phyloP scores from a whole-genome alignment of 139 green algal genomes.

The Zygnema circumcarinatum region DNA sequence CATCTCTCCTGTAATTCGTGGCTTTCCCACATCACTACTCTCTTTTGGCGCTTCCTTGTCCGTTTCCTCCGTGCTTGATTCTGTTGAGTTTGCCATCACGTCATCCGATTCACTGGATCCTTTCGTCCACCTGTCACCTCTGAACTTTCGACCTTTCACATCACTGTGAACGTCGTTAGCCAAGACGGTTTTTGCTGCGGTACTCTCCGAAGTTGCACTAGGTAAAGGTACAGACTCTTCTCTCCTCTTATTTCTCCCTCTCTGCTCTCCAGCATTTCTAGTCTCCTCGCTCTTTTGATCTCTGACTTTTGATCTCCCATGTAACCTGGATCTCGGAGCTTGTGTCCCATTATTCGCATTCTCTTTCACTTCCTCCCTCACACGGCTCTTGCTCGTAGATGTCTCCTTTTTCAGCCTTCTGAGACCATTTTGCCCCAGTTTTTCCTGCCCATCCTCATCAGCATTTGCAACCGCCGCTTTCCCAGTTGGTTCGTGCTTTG shows the following conservation, averaged over 20 bases:
- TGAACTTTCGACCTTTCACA: no score
- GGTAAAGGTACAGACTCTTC: no score
- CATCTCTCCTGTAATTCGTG: conserved; percentile 1
- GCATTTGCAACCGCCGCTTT: no score
- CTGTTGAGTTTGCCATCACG: no score
- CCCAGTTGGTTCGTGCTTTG: no score
- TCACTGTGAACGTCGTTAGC: no score
- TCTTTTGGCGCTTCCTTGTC: background rate
- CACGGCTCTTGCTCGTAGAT: background rate
- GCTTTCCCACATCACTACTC: background rate
- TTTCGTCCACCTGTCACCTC: no score
- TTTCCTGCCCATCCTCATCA: background rate
- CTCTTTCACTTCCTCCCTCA: background rate
- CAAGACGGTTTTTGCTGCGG: no score
- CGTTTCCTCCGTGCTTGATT: background rate
- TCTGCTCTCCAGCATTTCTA: background rate
- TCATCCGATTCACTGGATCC: no score
- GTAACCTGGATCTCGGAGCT: background rate
- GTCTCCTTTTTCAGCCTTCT: background rate
- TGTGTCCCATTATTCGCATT: no score
- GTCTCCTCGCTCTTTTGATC: background rate
- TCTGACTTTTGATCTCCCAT: background rate
- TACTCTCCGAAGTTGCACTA: no score
- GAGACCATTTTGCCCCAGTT: background rate
- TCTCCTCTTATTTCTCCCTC: background rate